Evolutionary conservation across 148 eudicot genomes (phyloP), one percentile per base, ranked within the genome.

Genomic region (Nyssa sinensis): DNA sequence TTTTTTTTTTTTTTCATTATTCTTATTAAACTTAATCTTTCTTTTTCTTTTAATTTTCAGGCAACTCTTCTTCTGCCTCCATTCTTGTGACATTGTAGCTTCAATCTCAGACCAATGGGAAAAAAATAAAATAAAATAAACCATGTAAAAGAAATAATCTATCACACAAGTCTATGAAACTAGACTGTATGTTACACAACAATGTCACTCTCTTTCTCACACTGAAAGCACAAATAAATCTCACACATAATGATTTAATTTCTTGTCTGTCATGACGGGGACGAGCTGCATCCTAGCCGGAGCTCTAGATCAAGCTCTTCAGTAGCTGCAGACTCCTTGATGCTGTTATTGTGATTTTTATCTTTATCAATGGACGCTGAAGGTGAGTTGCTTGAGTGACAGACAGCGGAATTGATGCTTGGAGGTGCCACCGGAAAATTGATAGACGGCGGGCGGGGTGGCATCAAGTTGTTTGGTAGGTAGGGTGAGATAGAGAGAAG

Each of bases 291-390:
- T 29, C 87, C 84, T 25, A 84, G 69, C 30, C 87, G 79, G 21
- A 84, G 82, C 75, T 84, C 84, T 7, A 84, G 78, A 70, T 84
- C 87, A 66, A 84, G 39, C 21, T 75, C 87, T 62, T 75, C 84
- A 8, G 68, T 73, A 49, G 64, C 24, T 2, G 75, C 76, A n/a
- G n/a, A n/a, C 72, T 64, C 62, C 12, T 35, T 64, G 31, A 6
- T 49, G 8, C 14, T 67, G 25, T 61, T 51, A 29, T 72, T 60
- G 9, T 44, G 51, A 44, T 10, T 10, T n/a, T n/a, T 44, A 17
- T 5, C 59, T 16, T 65, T 61, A 39, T 25, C 28, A 11, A 23
- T 13, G 8, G 76, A 73, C 4, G 68, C 30, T 28, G 84, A 69
- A 53, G 72, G 72, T n/a, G 62, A 64, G 67, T 73, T 77, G 72